Evolutionary conservation across 805 yeast species (phyloP), one percentile per base, ranked within the genome.

Genomic region (Candida xyloterini): DNA sequence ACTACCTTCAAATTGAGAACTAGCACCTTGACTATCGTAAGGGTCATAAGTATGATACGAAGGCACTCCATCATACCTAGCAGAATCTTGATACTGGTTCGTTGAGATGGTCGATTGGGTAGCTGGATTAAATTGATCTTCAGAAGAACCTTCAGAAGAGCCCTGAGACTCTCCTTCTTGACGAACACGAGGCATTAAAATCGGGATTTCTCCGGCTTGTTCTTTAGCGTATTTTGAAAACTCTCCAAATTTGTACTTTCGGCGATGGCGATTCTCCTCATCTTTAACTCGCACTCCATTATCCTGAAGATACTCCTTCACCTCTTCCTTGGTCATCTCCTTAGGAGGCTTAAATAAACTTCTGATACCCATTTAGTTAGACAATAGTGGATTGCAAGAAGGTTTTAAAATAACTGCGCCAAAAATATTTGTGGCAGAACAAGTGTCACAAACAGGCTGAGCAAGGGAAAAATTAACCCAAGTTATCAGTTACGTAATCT

Each of bases 271-370:
- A 9, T 40, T 42, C n/a, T 45, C 47, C 3, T 56, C 60, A 10
- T 60, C 59, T 43, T 66, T 71, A 13, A 66, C 63, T 3, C 66
- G 54, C 16, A 74, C 60, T 30, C 78, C 79, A 27, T 67, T 55
- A 26, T 65, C 67, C 44, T 62, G 62, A 48, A 76, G 58, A 13
- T 58, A 48, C 10, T 73, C 74, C 28, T 67, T 57, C 31, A 68
- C 63, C 30, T 66, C 66, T 11, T 66, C 67, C 15, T 62, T 59
- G 5, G 68, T 64, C 38, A 67, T 67, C 51, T 75, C 79, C 37
- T 69, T 65, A 10, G 76, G 76, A 14, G 78, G 70, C 40, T 65
- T 74, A 55, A 73, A 74, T 33, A 72, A 58, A 31, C 67, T 70
- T 52, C 68, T 74, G 38, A 74, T 46, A 11, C 79, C 79, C 80